Percentiles rank a stretch among this genome's conserved stretches.
These are phyloP conservation scores for Aspergillus aculeatinus DNA, from an alignment of 2,329 filamentous ascomycete genomes.

Conservation along the genomic window DNA sequence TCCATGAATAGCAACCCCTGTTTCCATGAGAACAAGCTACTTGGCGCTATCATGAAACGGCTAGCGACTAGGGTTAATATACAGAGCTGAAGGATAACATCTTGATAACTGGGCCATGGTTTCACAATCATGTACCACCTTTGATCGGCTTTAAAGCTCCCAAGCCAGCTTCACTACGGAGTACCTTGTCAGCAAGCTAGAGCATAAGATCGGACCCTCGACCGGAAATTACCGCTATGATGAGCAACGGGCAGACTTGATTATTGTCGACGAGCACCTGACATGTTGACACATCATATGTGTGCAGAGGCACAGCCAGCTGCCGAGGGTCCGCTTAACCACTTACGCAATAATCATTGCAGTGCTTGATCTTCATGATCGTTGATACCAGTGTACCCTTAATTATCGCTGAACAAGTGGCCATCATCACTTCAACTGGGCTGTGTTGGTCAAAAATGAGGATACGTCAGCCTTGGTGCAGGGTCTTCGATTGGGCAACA, in stretches of 20 bases:
- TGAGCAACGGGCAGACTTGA: background rate
- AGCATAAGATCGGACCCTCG: no score
- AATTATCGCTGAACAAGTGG: background rate
- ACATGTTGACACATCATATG: background rate
- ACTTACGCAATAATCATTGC: background rate
- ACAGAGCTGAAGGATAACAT: no score
- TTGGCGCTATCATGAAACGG: background rate
- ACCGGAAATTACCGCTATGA: no score
- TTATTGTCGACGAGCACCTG: background rate
- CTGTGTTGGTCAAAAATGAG: background rate
- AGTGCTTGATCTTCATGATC: background rate
- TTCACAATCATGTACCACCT: no score
- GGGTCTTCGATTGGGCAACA: background rate
- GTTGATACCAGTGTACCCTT: background rate
- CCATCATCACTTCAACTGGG: background rate
- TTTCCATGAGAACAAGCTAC: slow-evolving; percentile 4
- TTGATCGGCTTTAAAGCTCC: no score
- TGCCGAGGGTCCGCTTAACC: background rate
- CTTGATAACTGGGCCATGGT: no score
- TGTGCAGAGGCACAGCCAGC: background rate
- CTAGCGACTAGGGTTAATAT: background rate
- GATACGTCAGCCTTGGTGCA: background rate
- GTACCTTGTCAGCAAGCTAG: no score
- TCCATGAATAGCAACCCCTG: background rate
- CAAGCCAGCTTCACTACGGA: no score